A percentile compares a stretch with the other conserved stretches of the same genome.
Evolutionary conservation across 495 filamentous ascomycete genomes (phyloP).

Genomic region (Lasiosphaeria ovina): DNA sequence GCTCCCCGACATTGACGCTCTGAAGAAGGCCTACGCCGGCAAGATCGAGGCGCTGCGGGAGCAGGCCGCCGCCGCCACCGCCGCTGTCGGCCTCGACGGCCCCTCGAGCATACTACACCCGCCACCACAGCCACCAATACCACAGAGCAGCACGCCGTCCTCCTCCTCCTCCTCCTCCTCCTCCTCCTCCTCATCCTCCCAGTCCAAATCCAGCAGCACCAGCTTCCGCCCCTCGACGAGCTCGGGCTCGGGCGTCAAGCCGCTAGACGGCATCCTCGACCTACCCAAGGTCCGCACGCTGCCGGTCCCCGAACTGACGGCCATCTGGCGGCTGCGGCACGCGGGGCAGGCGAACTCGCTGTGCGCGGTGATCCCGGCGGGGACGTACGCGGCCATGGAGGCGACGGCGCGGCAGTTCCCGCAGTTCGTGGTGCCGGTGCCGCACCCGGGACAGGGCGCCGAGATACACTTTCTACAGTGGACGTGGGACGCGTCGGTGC

Average conservation of each 20-base stretch:
- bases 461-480: constrained; percentile 84
- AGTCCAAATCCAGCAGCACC: constrained; percentile 27
- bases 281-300: constrained; percentile 70
- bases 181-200: constrained; percentile 3
- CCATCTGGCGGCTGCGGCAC: constrained; percentile 90
- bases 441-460: constrained; percentile 61
- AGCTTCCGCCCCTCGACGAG: constrained; percentile 30
- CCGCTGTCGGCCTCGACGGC: constrained; percentile 37
- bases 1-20: constrained; percentile 65
- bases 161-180: background rate
- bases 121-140: constrained; percentile 10
- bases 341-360: constrained; percentile 66
- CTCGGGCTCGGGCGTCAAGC: constrained; percentile 56
- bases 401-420: constrained; percentile 68
- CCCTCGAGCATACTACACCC: constrained; percentile 3
- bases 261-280: constrained; percentile 79
- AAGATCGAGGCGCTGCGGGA: constrained; percentile 68
- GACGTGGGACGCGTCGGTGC: constrained; percentile 58
- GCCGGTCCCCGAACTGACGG: constrained; percentile 77
- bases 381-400: constrained; percentile 68
- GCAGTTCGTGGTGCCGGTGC: constrained; percentile 87
- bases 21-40: constrained; percentile 79
- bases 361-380: constrained; percentile 72
- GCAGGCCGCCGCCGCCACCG: constrained; percentile 52
- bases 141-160: background rate